phyloP scores from a whole-genome alignment of 768 basidiomycete species.

The Mycena crocata region DNA sequence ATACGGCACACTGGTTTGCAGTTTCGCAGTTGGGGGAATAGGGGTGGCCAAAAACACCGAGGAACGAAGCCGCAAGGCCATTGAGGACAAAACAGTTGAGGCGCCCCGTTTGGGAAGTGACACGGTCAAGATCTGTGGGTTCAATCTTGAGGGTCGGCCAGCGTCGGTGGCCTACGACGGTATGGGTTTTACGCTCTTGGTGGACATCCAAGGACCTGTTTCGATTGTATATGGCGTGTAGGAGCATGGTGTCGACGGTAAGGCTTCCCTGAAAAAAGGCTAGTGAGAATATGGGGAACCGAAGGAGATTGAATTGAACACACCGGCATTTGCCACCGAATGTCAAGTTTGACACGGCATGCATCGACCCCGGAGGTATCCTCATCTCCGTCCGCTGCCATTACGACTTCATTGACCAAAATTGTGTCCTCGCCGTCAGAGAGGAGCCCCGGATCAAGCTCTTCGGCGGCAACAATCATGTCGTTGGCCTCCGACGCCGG shows the following conservation, averaged over 20 bases:
- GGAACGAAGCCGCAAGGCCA: slow-evolving; percentile 37
- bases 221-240: neutral
- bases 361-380: neutral
- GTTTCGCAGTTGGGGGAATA: neutral
- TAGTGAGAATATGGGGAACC: neutral
- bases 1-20: slow-evolving; percentile 21
- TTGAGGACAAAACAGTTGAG: slow-evolving; percentile 45
- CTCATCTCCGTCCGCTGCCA: neutral
- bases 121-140: slow-evolving; percentile 17
- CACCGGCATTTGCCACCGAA: neutral
- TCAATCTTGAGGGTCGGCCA: neutral
- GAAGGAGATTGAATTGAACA: neutral
- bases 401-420: neutral
- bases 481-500: too few species aligned
- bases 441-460: neutral
- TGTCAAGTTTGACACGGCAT: neutral
- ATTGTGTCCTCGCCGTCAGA: neutral
- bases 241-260: neutral
- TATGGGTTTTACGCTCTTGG: neutral
- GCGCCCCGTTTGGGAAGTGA: neutral
- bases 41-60: slow-evolving; percentile 1
- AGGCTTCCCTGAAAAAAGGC: neutral
- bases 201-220: neutral
- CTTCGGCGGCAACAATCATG: too few species aligned
- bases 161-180: neutral